Evolutionary conservation across 1,284 basidiomycete species (phyloP), one percentile per base, ranked within the genome.

Genomic region (Uromyces viciae-fabae): DNA sequence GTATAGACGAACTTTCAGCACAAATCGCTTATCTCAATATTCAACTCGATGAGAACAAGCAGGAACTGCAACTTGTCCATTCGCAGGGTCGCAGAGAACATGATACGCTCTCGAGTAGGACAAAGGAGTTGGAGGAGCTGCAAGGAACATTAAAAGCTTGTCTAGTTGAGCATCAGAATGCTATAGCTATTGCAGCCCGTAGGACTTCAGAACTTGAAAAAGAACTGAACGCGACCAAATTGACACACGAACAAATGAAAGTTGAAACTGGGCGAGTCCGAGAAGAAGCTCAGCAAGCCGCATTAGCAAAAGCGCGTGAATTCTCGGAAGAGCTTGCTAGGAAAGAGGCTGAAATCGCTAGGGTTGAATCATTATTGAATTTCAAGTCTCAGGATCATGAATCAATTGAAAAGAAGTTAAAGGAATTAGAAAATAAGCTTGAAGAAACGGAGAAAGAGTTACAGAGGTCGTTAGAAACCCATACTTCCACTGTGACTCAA

Each of bases 71-170:
- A 71, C 22, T 43, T 15, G 42, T 25, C 25, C 31, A 22, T 25
- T 46, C 77, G 38, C 49, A 62, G 46, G 36, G 54, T 25, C 77
- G 58, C 38, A 31, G 40, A 60, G 52, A 38, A 19, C 66, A 62
- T 43, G 38, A 72, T 49, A 33, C 66, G 46, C 15, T 64, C 22
- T 28, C 56, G n/a, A 31, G 19, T 11, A 80, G 28, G 56, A 54
- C 25, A 17, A 60, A 80, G 43, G 68, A 80, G 40, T 52, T 80
- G 33, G 28, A 71, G 25, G 52, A 46, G 11, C 68, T 80, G 54
- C 69, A 33, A 33, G 38, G 22, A 17, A 38, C 56, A 22, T 69
- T 73, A 19, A n/a, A 46, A 33, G 36, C 52, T 46, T 33, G 43
- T 25, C 14, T 43, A 22, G 52, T 46, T 40, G 56, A 60, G 52